These are phyloP conservation scores for Eragrostis tef DNA, from an alignment of 202 grass and related monocot genomes.

Conservation along the genomic window DNA sequence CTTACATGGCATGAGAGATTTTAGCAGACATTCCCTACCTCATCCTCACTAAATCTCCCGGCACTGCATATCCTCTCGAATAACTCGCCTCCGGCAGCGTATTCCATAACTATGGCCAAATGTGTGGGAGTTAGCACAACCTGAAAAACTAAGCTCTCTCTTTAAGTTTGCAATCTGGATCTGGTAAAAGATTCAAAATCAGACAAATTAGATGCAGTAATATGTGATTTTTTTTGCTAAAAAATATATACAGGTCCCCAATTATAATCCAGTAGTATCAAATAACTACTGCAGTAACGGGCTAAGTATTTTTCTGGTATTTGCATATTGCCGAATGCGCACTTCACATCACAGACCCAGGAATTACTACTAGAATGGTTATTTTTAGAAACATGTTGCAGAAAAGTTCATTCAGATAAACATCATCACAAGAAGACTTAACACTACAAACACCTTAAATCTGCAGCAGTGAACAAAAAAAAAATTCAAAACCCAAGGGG, in stretches of 20 bases:
- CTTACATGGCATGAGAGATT: neutral
- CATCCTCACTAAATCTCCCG: constrained; percentile 93
- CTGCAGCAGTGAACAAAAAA: neutral
- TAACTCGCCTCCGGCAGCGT: constrained; percentile 93
- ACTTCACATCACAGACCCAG: neutral
- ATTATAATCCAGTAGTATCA: neutral
- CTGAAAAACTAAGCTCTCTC: constrained; percentile 63
- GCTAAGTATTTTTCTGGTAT: neutral
- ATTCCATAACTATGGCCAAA: constrained; percentile 99
- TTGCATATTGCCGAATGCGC: neutral
- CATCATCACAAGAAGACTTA: neutral
- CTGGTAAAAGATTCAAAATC: constrained; percentile 28
- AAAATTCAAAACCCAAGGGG: constrained; percentile 20
- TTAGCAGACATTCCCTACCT: constrained; percentile 58
- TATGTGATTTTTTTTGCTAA: neutral
- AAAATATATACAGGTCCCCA: neutral
- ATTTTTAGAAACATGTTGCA: neutral
- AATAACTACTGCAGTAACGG: neutral
- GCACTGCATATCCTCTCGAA: constrained; percentile 90
- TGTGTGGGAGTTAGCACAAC: constrained; percentile 96
- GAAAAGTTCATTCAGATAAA: neutral
- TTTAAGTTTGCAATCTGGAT: constrained; percentile 46
- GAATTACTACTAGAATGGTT: neutral
- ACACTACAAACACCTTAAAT: neutral
- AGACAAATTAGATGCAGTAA: neutral